Base-by-base conservation (phyloP, 2,329 filamentous ascomycete species). In the Phoma sp. region DNA sequence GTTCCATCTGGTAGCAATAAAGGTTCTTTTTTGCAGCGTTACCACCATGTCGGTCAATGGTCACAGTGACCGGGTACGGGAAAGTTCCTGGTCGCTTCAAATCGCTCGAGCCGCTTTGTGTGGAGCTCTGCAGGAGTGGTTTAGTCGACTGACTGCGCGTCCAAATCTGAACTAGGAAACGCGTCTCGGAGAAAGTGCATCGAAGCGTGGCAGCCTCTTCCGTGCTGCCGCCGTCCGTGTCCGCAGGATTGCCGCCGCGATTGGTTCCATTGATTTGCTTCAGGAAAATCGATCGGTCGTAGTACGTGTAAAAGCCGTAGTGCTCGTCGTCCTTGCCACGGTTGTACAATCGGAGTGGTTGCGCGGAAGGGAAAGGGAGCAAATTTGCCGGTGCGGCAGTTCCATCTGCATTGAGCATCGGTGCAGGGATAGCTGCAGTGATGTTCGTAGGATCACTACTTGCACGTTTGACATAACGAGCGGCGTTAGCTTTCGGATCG, bases 241-340 rank as follows among this genome's bases (percentile, higher is more conserved):
- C 81, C n/a, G 76, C 76, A 3, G 78, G 67, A 3, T 75, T 69
- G 7, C 76, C 70, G 32, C 76, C 76, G 9, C 67, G 69, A 29
- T 71, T 72, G 20, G 62, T 67, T 28, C 79, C 79, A 58, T 83
- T 81, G 53, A 84, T 77, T 14, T 85, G 87, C 63, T 87, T 86
- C 57, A 96, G 81, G 78, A 93, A 96, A 59, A 96, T 91, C 7
- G 88, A 89, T 61, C 92, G 91, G 76, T 92, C 87, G 74, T 90
- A 98, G 79, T 96, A 96, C 0, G 85, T 90, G 77, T 96, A 97
- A 77, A 97, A 97, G 2, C 91, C 92, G 74, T 96, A 97, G 76
- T 96, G 92, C 73, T 98, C 93, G 0, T 88, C 88, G 2, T 83
- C 78, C 23, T 90, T 80, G 15, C 90, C 92, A 17, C 92, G 89